Conservation (phyloP, 2,329 filamentous ascomycete genomes). For the Thermothelomyces thermophilus region DNA sequence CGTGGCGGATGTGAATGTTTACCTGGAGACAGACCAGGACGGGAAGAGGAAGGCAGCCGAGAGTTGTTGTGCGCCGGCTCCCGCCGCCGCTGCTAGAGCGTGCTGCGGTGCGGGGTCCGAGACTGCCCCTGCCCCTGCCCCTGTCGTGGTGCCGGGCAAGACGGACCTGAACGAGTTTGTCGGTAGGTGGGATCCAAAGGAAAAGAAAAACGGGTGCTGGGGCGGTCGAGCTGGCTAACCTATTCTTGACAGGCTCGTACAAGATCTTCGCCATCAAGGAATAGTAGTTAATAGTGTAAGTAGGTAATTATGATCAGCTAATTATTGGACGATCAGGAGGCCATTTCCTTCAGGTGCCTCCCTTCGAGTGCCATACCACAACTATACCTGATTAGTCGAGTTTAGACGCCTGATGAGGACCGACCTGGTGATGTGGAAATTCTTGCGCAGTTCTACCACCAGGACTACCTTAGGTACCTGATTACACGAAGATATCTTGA, state of each 20-base stretch:
- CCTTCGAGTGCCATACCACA: too few species aligned
- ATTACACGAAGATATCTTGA: too few species aligned
- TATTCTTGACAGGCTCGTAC: slow-evolving; percentile 34
- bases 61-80: slow-evolving; percentile 10
- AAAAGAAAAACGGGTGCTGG: too few species aligned
- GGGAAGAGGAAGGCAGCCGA: slow-evolving; percentile 17
- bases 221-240: background rate
- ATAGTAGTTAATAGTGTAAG: too few species aligned
- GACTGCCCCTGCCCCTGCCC: background rate
- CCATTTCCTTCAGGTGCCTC: too few species aligned
- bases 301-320: too few species aligned
- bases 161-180: slow-evolving; percentile 45
- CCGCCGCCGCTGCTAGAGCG: slow-evolving; percentile 17
- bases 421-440: too few species aligned
- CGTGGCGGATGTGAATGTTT: slow-evolving; percentile 42
- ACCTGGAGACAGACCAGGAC: slow-evolving; percentile 31
- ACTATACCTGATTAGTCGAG: too few species aligned
- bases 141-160: slow-evolving; percentile 25
- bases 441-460: too few species aligned
- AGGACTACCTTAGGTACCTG: too few species aligned
- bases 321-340: background rate
- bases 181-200: slow-evolving; percentile 32
- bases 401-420: too few species aligned
- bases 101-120: slow-evolving; percentile 13
- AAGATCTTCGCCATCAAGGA: slow-evolving; percentile 45